phyloP scores from a whole-genome alignment of 2,329 filamentous ascomycete species.

The Phaeosphaeriaceae sp. region DNA sequence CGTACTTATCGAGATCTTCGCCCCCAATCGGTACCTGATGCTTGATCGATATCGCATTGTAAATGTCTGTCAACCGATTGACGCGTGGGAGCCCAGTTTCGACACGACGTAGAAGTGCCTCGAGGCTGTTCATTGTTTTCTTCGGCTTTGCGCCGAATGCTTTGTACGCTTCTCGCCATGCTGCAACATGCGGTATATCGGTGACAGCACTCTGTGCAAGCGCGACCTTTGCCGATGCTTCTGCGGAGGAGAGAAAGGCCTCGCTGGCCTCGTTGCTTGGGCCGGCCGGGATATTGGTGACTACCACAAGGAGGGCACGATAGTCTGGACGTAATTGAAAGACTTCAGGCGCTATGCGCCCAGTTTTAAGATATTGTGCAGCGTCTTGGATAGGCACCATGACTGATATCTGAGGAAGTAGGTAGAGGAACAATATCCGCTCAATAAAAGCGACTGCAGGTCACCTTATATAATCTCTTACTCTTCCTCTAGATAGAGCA shows the following conservation, averaged over 20 bases:
- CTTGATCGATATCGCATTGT: constrained; percentile 50
- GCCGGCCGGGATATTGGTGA: constrained; percentile 40
- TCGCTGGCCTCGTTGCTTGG: constrained; percentile 43
- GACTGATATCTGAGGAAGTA: neutral
- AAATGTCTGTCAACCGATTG: constrained; percentile 50
- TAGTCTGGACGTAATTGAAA: constrained; percentile 49
- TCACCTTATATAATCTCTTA: neutral
- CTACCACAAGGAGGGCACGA: constrained; percentile 45
- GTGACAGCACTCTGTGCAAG: constrained; percentile 27
- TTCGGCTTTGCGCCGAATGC: constrained; percentile 50
- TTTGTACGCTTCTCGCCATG: constrained; percentile 51
- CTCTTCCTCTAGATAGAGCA: neutral
- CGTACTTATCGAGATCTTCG: constrained; percentile 50
- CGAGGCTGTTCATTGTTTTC: constrained; percentile 47
- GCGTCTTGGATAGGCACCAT: neutral
- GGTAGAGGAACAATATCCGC: no score
- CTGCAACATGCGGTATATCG: constrained; percentile 45
- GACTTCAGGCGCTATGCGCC: constrained; percentile 28
- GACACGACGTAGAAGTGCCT: constrained; percentile 45
- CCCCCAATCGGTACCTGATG: constrained; percentile 50
- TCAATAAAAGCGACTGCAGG: neutral
- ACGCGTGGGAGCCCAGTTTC: constrained; percentile 45
- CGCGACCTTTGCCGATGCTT: constrained; percentile 19
- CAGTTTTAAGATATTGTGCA: constrained; percentile 7
- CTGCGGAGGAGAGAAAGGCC: constrained; percentile 37